phyloP scores from a whole-genome alignment of 2,329 filamentous ascomycete species.

The Colletotrichum costaricense region DNA sequence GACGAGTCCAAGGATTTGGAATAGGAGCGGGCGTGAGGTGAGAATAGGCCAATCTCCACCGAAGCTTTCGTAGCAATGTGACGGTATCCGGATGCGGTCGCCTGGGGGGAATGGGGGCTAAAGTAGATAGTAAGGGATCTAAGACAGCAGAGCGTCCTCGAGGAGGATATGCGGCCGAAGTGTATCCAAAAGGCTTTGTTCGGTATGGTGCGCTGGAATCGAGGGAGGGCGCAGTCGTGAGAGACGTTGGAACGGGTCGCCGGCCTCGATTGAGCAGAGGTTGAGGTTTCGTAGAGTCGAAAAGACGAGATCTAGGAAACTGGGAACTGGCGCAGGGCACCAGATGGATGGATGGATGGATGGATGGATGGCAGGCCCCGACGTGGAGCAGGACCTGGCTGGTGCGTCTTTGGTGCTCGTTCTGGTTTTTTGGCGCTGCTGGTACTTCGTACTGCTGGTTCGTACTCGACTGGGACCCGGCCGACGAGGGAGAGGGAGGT shows the following conservation, averaged over 20 bases:
- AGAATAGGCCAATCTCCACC: constrained; percentile 26
- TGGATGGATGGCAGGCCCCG: neutral
- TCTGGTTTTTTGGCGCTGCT: constrained; percentile 1
- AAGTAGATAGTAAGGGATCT: constrained; percentile 14
- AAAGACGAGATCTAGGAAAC: constrained; percentile 33
- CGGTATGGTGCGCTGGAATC: constrained; percentile 9
- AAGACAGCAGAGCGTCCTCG: constrained; percentile 27
- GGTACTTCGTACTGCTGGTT: constrained; percentile 13
- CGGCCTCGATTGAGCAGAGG: constrained; percentile 23
- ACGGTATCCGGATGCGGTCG: constrained; percentile 34
- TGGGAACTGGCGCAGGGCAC: constrained; percentile 30
- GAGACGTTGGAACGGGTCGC: neutral
- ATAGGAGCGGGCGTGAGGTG: constrained; percentile 4
- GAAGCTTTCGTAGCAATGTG: constrained; percentile 31
- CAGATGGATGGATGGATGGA: constrained; percentile 26
- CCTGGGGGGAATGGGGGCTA: constrained; percentile 28
- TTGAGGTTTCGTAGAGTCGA: constrained; percentile 23
- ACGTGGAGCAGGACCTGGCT: constrained; percentile 26
- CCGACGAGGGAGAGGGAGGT: constrained; percentile 28
- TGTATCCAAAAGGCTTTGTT: constrained; percentile 21
- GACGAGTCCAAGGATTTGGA: constrained; percentile 23
- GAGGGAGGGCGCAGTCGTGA: constrained; percentile 5
- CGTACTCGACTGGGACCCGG: constrained; percentile 19
- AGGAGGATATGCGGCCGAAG: constrained; percentile 11
- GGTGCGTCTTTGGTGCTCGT: constrained; percentile 1